phyloP scores from a whole-genome alignment of 129 eudicot genomes.

The Oenanthe sinensis region DNA sequence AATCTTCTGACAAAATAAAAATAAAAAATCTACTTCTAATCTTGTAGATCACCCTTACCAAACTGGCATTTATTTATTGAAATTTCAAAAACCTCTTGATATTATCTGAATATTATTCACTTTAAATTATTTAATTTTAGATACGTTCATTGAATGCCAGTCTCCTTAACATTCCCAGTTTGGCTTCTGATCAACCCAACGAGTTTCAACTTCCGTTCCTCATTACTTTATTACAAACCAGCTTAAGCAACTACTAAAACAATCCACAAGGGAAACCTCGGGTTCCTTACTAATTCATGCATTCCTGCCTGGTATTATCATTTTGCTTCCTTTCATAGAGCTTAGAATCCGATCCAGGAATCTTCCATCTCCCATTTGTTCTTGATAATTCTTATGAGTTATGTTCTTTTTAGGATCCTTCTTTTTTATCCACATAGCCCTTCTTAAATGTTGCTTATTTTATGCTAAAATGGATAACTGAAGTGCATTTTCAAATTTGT shows the following conservation, averaged over 20 bases:
- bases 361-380: neutral
- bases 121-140: neutral
- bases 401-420: neutral
- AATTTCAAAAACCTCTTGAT: neutral
- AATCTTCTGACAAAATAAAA: no score
- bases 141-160: neutral
- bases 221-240: neutral
- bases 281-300: neutral
- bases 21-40: neutral
- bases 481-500: constrained; percentile 2
- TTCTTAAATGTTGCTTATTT: neutral
- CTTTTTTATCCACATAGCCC: neutral
- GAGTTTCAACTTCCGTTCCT: neutral
- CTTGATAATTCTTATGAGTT: neutral
- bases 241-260: neutral
- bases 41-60: neutral
- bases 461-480: neutral
- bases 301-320: neutral
- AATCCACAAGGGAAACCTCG: neutral
- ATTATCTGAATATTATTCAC: neutral
- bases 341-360: neutral
- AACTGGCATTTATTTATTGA: neutral
- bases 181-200: neutral
- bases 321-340: neutral
- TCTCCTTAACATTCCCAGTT: neutral